Conservation (phyloP, 495 filamentous ascomycete genomes). For the Aspergillus ostianus region DNA sequence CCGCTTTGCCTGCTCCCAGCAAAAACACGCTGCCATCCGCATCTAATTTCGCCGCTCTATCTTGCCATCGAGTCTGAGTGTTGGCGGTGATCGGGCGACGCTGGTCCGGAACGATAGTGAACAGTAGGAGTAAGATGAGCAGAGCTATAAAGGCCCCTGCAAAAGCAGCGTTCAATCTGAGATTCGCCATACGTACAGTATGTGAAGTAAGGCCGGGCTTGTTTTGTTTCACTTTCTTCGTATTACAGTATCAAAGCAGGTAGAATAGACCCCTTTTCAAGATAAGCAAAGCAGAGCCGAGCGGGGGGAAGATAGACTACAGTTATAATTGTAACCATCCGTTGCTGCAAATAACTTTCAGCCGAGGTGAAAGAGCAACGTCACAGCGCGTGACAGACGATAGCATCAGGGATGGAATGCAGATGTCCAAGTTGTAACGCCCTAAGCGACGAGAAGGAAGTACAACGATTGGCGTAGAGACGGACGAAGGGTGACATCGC, state of each 20-base stretch:
- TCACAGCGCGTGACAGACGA: slow-evolving; percentile 12
- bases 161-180: slow-evolving; percentile 26
- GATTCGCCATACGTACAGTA: slow-evolving; percentile 24
- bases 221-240: not conserved
- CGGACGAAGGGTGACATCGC: slow-evolving; percentile 13
- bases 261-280: not conserved
- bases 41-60: slow-evolving; percentile 21
- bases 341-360: not conserved
- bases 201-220: not conserved
- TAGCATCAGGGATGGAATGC: slow-evolving; percentile 1
- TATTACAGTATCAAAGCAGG: not conserved
- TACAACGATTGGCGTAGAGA: slow-evolving; percentile 9
- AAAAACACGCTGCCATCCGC: slow-evolving; percentile 58
- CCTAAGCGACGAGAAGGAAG: slow-evolving; percentile 9
- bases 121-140: slow-evolving; percentile 32
- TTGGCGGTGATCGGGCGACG: slow-evolving; percentile 13
- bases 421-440: slow-evolving; percentile 8
- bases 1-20: slow-evolving; percentile 89
- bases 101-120: slow-evolving; percentile 22
- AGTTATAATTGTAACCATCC: not conserved
- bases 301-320: not conserved
- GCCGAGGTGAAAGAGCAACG: slow-evolving; percentile 7
- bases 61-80: slow-evolving; percentile 11
- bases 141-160: slow-evolving; percentile 24
- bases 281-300: not conserved